Evolutionary conservation across 2,329 filamentous ascomycete genomes (phyloP), one percentile per base, ranked within the genome.

Genomic region (Cladophialophora psammophila): DNA sequence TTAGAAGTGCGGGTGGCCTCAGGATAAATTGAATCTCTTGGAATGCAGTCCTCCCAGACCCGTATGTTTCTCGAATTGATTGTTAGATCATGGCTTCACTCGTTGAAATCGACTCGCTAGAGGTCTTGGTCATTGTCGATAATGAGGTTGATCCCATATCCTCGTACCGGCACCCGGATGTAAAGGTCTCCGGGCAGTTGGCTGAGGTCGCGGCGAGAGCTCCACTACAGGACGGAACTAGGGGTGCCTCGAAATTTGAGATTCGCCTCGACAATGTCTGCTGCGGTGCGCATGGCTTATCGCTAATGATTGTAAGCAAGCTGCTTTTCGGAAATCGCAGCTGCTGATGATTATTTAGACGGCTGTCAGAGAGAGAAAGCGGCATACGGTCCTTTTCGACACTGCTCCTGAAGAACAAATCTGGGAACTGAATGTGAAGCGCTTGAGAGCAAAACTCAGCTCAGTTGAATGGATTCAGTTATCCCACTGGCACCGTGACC

Each of bases 131-230:
- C 36, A 81, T 87, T 65, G 80, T 87, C 64, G 83, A 86, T 74
- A 84, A 87, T 76, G 85, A 87, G 67, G 76, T 86, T 50, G 84
- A 87, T 69, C 80, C 82, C 3, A 80, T 86, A 65, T 86, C 84
- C 1, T 79, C 81, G 1, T 77, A 80, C 18, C 76, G 81, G 0
- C 79, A 81, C 20, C 76, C 80, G 7, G 80, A 78, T 1, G 77
- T 85, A 53, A 75, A 80, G 31, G 75, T 83, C 32, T 70, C 76
- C 0, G 81, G 83, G 12, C 77, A 78, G 26, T 75, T 86, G 70
- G 77, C 78, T 34, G 78, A 80, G 13, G 75, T 84, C 2, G 81
- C 79, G 0, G 68, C 81, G 32, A 73, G 71, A 20, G 79, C 80
- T 1, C 73, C 77, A 8, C 74, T 78, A 8, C 58, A 71, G 3